A percentile compares a stretch with the other conserved stretches of the same genome.
Conservation (phyloP, 345 rosid genomes). For the Triadica sebifera region DNA sequence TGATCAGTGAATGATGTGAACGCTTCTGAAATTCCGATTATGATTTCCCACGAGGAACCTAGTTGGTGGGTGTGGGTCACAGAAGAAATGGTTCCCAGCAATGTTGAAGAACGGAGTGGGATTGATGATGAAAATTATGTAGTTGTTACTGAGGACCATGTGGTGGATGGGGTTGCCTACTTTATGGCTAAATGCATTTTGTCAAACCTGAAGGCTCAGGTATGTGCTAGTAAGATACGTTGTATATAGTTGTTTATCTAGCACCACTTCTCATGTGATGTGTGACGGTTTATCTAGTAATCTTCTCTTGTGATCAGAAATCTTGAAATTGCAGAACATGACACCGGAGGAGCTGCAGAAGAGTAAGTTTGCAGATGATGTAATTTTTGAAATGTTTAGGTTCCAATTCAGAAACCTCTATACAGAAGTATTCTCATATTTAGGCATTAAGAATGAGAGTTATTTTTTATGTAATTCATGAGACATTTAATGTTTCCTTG, state of each 20-base stretch:
- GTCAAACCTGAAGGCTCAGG: slow-evolving; percentile 79
- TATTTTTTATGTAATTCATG: background rate
- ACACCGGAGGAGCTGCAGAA: slow-evolving; percentile 84
- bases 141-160: slow-evolving; percentile 71
- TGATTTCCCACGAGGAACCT: slow-evolving; percentile 65
- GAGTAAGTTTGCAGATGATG: slow-evolving; percentile 40
- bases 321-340: slow-evolving; percentile 54
- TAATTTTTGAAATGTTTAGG: slow-evolving; percentile 2
- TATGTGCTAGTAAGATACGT: slow-evolving; percentile 19
- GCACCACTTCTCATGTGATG: background rate
- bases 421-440: background rate
- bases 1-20: slow-evolving; percentile 56
- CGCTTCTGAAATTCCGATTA: slow-evolving; percentile 64
- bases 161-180: slow-evolving; percentile 85
- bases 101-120: slow-evolving; percentile 69
- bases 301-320: slow-evolving; percentile 21
- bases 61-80: slow-evolving; percentile 99
- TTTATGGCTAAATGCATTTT: slow-evolving; percentile 89
- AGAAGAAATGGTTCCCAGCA: slow-evolving; percentile 77
- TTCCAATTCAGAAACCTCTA: background rate
- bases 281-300: too few relatives aligned
- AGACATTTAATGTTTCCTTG: background rate
- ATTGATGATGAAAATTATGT: slow-evolving; percentile 80
- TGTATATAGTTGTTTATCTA: background rate
- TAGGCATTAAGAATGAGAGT: background rate